Evolutionary conservation across 2,329 filamentous ascomycete genomes (phyloP).

Genomic region (Albifimbria verrucaria): DNA sequence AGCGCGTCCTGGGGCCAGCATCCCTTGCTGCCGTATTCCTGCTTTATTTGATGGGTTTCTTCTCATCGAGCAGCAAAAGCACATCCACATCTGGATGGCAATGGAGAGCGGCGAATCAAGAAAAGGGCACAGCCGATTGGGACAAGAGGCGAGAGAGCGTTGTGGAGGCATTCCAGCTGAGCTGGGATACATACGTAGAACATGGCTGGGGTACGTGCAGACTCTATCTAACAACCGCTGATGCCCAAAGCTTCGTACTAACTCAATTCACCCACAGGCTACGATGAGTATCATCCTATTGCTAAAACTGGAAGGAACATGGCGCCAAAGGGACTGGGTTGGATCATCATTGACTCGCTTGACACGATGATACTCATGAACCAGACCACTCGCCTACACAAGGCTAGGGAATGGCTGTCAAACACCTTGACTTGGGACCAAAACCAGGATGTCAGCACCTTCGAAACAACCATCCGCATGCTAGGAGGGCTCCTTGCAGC

Average conservation of each 20-base stretch:
- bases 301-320: constrained; percentile 79
- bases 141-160: constrained; percentile 72
- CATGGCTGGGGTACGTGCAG: constrained; percentile 81
- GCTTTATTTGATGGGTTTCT: constrained; percentile 69
- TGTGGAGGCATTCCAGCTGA: constrained; percentile 83
- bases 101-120: constrained; percentile 53
- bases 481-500: constrained; percentile 88
- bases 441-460: constrained; percentile 93
- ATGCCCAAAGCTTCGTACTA: constrained; percentile 15
- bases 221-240: not conserved
- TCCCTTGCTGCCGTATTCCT: constrained; percentile 53
- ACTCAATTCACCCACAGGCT: constrained; percentile 45
- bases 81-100: constrained; percentile 48
- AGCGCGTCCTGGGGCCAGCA: constrained; percentile 52
- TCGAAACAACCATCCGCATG: constrained; percentile 98
- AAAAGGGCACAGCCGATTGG: constrained; percentile 63
- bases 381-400: constrained; percentile 75
- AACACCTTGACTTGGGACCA: constrained; percentile 81
- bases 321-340: constrained; percentile 85
- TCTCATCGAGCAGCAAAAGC: constrained; percentile 39
- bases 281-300: constrained; percentile 83
- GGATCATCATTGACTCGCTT: constrained; percentile 95
- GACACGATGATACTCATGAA: constrained; percentile 99
- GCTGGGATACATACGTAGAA: constrained; percentile 89
- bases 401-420: constrained; percentile 86